Evolutionary conservation across 2,329 filamentous ascomycete genomes (phyloP).

Genomic region (Nakataea oryzae): DNA sequence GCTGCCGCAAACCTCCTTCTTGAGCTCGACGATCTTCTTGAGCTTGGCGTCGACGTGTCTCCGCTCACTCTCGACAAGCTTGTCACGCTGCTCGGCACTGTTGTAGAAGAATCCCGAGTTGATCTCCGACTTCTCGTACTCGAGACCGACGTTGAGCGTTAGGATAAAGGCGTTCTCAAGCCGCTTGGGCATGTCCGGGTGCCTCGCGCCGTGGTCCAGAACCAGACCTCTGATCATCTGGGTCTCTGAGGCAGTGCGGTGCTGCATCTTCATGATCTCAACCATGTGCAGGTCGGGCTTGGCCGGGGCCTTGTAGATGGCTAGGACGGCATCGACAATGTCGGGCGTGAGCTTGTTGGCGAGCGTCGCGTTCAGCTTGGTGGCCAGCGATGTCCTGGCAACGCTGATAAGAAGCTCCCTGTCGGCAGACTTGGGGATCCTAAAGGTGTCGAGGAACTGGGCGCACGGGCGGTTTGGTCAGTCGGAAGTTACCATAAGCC

Average conservation of each 20-base stretch:
- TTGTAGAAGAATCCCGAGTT: slow-evolving; percentile 99
- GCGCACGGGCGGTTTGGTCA: background rate
- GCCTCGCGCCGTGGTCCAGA: slow-evolving; percentile 87
- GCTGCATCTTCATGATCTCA: slow-evolving; percentile 99
- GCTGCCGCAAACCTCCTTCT: slow-evolving; percentile 92
- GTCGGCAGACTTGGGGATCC: slow-evolving; percentile 79
- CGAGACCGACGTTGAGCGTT: slow-evolving; percentile 89
- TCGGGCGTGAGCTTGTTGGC: slow-evolving; percentile 87
- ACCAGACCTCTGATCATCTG: slow-evolving; percentile 90
- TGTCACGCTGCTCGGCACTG: slow-evolving; percentile 91
- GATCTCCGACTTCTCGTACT: slow-evolving; percentile 99
- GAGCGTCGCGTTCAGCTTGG: slow-evolving; percentile 83
- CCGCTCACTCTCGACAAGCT: slow-evolving; percentile 94
- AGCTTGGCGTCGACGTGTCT: slow-evolving; percentile 93
- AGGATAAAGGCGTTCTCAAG: slow-evolving; percentile 94
- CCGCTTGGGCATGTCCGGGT: slow-evolving; percentile 96
- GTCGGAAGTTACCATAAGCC: background rate
- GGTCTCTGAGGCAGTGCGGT: slow-evolving; percentile 90
- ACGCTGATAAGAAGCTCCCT: slow-evolving; percentile 89
- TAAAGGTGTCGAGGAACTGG: slow-evolving; percentile 89
- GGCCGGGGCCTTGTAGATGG: slow-evolving; percentile 79
- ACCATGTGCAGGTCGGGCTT: slow-evolving; percentile 99
- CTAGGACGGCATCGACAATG: slow-evolving; percentile 91
- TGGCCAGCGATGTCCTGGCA: slow-evolving; percentile 86
- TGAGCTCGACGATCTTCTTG: slow-evolving; percentile 93